Base-by-base conservation (phyloP, 495 filamentous ascomycete species). In the Lophium mytilinum region DNA sequence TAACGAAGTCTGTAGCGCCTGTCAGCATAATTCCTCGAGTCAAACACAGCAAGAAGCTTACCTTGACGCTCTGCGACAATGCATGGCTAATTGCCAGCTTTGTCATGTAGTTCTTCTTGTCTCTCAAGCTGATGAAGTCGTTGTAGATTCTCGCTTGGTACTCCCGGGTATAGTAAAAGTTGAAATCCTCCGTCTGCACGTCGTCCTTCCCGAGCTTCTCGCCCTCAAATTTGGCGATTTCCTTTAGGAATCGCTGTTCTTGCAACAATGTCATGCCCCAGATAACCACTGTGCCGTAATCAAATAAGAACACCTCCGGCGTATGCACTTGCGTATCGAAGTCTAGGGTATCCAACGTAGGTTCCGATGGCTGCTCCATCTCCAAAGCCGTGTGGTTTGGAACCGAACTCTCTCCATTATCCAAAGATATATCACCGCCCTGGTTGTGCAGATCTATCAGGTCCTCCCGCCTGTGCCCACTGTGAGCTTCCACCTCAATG, bases 231-330 rank as follows among this genome's bases (percentile, higher is more conserved):
- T 92, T 95, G n/a, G 88, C 83, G 50, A 97, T 86, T 62, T 98
- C 93, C 56, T 90, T 92, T 5, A 98, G 74, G 66, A 98, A 95
- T 21, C 85, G 79, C 46, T 85, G 81, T 70, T 98, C 93, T 59
- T 98, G 84, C 8, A 80, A 75, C 8, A 85, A 71, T 0, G 88
- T 84, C 92, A 98, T 95, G 56, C 93, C 93, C 93, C 93, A 98
- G 68, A 97, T 91, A n/a, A 98, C 93, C n/a, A 96, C 88, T n/a
- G 95, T 94, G 40, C 93, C 93, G 66, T 98, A 98, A 62, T 95
- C 86, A 68, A 96, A 98, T 19, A 98, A 78, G 70, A 98, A 97
- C 9, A 96, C 79, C 70, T 98, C 93, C 0, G 92, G 90, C 1
- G 84, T 95, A 68, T 95, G 88, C 10, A 96, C 88, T 68, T 78